Percentiles rank a stretch among this genome's conserved stretches.
Conservation (phyloP, 2,329 filamentous ascomycete genomes). For the Pseudogymnoascus sp. region DNA sequence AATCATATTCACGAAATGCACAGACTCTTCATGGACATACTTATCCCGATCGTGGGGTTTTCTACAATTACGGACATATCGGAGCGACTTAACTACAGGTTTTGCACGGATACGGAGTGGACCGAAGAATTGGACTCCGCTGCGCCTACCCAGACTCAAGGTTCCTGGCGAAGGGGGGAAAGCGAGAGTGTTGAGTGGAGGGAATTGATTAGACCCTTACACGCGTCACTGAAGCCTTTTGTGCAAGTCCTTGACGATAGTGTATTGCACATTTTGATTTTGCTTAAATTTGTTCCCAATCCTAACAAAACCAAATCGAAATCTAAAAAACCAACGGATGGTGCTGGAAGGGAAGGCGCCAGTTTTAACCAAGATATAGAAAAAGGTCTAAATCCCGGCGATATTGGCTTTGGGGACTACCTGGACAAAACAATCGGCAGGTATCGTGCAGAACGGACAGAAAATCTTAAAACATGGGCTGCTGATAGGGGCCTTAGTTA, state of each 20-base stretch:
- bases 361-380: constrained; percentile 43
- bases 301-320: not conserved
- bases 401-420: constrained; percentile 41
- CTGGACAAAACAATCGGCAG: constrained; percentile 39
- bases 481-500: constrained; percentile 32
- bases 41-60: constrained; percentile 60
- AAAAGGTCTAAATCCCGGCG: constrained; percentile 48
- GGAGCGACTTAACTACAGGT: constrained; percentile 49
- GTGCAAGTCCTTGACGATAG: constrained; percentile 54
- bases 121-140: constrained; percentile 31
- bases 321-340: not conserved
- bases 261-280: constrained; percentile 44
- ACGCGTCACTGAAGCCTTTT: constrained; percentile 57
- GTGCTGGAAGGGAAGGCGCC: constrained; percentile 21
- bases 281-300: constrained; percentile 42
- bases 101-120: constrained; percentile 32
- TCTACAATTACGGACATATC: constrained; percentile 66
- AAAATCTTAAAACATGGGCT: constrained; percentile 44
- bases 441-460: constrained; percentile 47
- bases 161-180: constrained; percentile 12
- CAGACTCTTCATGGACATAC: constrained; percentile 50
- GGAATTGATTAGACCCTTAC: constrained; percentile 58
- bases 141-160: not conserved
- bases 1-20: constrained; percentile 57
- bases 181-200: constrained; percentile 53